These are phyloP conservation scores for California macrophylla DNA, from an alignment of 441 rosid genomes.

Conservation along the genomic window DNA sequence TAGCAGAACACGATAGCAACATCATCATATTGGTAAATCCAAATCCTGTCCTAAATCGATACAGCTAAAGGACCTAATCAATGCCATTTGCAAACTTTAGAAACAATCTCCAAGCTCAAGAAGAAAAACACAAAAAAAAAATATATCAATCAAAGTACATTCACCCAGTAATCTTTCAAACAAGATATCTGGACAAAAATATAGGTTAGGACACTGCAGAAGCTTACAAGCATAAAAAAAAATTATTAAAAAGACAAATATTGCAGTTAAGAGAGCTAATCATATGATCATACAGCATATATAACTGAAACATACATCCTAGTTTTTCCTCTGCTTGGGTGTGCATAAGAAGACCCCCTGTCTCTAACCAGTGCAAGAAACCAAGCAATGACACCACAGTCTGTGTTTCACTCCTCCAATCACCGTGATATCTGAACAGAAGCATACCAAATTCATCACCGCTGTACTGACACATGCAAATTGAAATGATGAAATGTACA, in stretches of 20 bases:
- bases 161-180: neutral
- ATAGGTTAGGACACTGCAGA: neutral
- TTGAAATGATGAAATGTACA: too few species aligned
- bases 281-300: neutral
- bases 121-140: neutral
- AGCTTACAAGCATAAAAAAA: neutral
- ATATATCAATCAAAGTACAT: neutral
- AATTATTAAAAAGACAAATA: neutral
- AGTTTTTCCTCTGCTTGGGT: slow-evolving; percentile 62
- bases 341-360: slow-evolving; percentile 66
- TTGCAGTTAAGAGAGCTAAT: neutral
- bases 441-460: slow-evolving; percentile 8
- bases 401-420: slow-evolving; percentile 90
- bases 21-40: too few species aligned
- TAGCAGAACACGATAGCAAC: neutral
- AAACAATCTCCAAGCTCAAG: neutral
- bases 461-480: neutral
- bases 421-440: slow-evolving; percentile 69
- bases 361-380: slow-evolving; percentile 84
- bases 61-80: neutral
- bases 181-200: neutral
- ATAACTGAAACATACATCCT: slow-evolving; percentile 46
- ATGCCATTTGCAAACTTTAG: neutral
- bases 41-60: too few species aligned
- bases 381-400: slow-evolving; percentile 68